Conservation (phyloP, 768 basidiomycete species). For the Dacryopinax spathularia region DNA sequence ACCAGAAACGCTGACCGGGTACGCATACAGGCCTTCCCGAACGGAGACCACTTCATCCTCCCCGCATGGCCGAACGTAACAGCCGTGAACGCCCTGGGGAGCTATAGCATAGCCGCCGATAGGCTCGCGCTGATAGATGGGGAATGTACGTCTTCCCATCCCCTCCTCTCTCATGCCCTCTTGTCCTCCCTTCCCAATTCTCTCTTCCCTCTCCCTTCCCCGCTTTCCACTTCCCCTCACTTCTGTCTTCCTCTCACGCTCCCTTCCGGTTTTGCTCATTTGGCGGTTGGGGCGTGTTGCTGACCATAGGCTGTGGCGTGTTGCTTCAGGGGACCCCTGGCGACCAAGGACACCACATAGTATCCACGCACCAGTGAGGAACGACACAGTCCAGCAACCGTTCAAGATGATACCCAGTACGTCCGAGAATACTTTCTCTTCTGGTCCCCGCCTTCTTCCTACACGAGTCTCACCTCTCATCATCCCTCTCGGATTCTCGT, state of each 20-base stretch:
- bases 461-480: too few relatives aligned
- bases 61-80: slow-evolving; percentile 66
- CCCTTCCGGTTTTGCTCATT: not conserved
- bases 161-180: not conserved
- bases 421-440: too few relatives aligned
- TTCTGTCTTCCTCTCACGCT: not conserved
- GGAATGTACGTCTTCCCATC: slow-evolving; percentile 36
- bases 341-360: slow-evolving; percentile 74
- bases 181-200: not conserved
- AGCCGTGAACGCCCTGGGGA: slow-evolving; percentile 70
- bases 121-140: slow-evolving; percentile 80
- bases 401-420: slow-evolving; percentile 77
- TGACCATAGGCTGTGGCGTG: slow-evolving; percentile 7
- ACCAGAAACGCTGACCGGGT: too few relatives aligned
- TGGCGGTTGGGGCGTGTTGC: slow-evolving; percentile 5
- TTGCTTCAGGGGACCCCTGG: slow-evolving; percentile 67
- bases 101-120: slow-evolving; percentile 66
- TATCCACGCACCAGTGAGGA: slow-evolving; percentile 47
- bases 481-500: too few relatives aligned
- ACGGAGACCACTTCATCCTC: slow-evolving; percentile 59
- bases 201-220: not conserved
- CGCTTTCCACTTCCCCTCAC: not conserved
- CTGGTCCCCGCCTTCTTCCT: too few relatives aligned
- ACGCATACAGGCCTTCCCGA: slow-evolving; percentile 53
- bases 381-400: slow-evolving; percentile 59